A percentile compares a stretch with the other conserved stretches of the same genome.
Conservation (phyloP, 2,329 filamentous ascomycete genomes). For the Fusarium decemcellulare region DNA sequence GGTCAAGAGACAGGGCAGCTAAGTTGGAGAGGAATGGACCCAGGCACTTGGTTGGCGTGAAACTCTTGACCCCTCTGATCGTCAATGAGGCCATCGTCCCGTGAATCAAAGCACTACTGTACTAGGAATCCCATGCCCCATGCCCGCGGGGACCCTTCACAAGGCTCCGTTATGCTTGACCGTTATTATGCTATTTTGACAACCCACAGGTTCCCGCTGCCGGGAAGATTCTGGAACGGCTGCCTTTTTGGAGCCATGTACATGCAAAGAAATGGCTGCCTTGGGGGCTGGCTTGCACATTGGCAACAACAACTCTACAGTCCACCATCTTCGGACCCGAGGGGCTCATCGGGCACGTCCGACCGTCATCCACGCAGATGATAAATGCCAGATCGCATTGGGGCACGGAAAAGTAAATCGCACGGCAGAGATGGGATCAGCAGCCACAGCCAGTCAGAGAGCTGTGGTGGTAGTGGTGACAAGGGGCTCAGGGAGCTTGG, state of each 20-base stretch:
- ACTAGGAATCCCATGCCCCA: background rate
- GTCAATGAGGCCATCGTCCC: constrained; percentile 10
- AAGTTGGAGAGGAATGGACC: constrained; percentile 16
- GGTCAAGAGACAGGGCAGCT: constrained; percentile 25
- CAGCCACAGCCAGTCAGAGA: background rate
- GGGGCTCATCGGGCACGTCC: background rate
- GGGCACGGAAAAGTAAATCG: background rate
- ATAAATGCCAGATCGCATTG: constrained; percentile 8
- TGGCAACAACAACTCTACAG: background rate
- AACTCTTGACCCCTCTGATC: background rate
- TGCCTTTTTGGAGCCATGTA: background rate
- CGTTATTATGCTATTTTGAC: constrained; percentile 15
- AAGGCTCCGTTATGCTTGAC: constrained; percentile 20
- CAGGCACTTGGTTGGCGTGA: constrained; percentile 32
- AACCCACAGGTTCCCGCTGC: constrained; percentile 2
- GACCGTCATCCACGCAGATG: background rate
- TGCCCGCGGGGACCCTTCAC: too few relatives aligned
- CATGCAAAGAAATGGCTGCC: constrained; percentile 23
- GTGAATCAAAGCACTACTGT: background rate
- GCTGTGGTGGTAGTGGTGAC: background rate
- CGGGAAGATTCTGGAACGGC: constrained; percentile 19
- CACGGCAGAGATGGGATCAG: background rate
- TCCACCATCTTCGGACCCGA: background rate
- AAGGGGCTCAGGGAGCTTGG: background rate
- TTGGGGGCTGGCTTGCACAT: constrained; percentile 30